These are phyloP conservation scores for Agapanthus africanus DNA, from an alignment of 106 monocot species.

Conservation along the genomic window DNA sequence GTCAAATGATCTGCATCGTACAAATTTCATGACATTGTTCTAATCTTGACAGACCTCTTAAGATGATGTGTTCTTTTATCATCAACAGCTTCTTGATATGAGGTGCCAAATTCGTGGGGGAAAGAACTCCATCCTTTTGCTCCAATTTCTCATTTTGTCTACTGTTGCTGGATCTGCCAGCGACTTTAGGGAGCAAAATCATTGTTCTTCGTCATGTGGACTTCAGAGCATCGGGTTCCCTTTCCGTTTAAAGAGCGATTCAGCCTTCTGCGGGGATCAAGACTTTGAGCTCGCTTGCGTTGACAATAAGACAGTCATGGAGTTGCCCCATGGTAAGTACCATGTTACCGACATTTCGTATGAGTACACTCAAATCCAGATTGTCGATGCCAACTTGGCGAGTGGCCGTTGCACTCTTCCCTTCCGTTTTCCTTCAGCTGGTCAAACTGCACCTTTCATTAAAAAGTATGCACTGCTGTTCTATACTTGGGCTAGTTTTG, in stretches of 20 bases:
- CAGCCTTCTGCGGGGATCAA: conserved; percentile 4
- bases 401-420: neutral
- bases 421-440: neutral
- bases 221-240: neutral
- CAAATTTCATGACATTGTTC: no score
- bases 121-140: no score
- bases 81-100: no score
- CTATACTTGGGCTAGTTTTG: neutral
- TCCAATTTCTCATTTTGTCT: no score
- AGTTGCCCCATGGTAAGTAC: conserved; percentile 5
- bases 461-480: neutral
- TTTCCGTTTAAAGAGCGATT: conserved; percentile 1
- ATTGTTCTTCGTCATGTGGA: conserved; percentile 15
- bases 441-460: no score
- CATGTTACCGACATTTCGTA: conserved; percentile 4
- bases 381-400: neutral
- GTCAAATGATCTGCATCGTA: no score
- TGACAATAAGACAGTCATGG: conserved; percentile 9
- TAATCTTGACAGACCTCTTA: no score
- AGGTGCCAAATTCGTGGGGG: no score
- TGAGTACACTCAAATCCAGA: neutral
- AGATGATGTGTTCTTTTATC: no score
- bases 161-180: no score
- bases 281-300: conserved; percentile 9
- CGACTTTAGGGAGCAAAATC: no score